A percentile compares a stretch with the other conserved stretches of the same genome.
phyloP scores from a whole-genome alignment of 257 asterid genomes.

The Jaltomata sinuosa region DNA sequence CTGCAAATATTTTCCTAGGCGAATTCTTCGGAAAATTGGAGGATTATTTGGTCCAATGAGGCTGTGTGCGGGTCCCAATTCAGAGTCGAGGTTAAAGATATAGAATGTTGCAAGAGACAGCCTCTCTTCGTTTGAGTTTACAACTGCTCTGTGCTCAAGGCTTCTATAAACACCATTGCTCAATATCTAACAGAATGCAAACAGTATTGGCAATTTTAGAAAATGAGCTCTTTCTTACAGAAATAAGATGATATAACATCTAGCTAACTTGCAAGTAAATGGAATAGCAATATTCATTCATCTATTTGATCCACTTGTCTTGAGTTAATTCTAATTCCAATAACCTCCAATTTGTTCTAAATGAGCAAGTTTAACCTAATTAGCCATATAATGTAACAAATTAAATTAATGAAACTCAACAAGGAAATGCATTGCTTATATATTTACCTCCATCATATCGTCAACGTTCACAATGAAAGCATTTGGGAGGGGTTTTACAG shows the following conservation, averaged over 20 bases:
- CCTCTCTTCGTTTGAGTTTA: slow-evolving; percentile 32
- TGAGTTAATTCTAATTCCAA: too few relatives aligned
- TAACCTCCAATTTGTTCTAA: too few relatives aligned
- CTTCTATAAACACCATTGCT: slow-evolving; percentile 41
- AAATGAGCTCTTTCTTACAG: background rate
- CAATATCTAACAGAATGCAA: slow-evolving; percentile 16
- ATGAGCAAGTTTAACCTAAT: too few relatives aligned
- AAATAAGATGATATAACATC: background rate
- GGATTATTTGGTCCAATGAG: slow-evolving; percentile 27
- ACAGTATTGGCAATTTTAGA: background rate
- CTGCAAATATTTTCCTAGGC: slow-evolving; percentile 21
- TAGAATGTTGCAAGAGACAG: slow-evolving; percentile 43
- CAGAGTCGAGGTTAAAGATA: slow-evolving; percentile 22
- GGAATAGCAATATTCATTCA: background rate
- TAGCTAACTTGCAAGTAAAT: background rate
- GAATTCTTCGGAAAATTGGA: slow-evolving; percentile 21
- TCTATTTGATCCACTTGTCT: too few relatives aligned
- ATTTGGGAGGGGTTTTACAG: too few relatives aligned
- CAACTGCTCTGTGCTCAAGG: slow-evolving; percentile 47
- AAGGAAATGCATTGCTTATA: too few relatives aligned
- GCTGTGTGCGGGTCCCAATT: slow-evolving; percentile 43
- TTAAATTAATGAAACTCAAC: too few relatives aligned
- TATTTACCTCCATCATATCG: too few relatives aligned
- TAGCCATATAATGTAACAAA: background rate
- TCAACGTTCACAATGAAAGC: too few relatives aligned